Evolutionary conservation across 352 stramenopile species (phyloP).

Genomic region (Halophytophthora polymorphica): DNA sequence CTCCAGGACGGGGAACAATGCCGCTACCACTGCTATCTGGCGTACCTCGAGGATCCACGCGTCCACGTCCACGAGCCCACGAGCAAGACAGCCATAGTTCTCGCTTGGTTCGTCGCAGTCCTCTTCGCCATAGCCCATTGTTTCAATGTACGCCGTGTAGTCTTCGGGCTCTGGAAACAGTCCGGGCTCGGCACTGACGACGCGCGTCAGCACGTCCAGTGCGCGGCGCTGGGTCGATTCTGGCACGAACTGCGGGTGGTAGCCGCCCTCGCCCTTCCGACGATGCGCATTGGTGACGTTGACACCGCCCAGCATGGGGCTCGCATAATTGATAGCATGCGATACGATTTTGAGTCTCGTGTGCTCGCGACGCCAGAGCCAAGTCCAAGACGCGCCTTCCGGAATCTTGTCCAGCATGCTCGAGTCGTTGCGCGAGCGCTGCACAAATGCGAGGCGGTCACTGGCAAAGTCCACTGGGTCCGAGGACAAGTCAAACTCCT

Average conservation of each 20-base stretch:
- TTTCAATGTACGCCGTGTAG: slow-evolving; percentile 50
- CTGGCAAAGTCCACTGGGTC: slow-evolving; percentile 55
- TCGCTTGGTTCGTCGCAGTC: slow-evolving; percentile 46
- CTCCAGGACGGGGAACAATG: slow-evolving; percentile 44
- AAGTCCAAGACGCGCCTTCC: slow-evolving; percentile 50
- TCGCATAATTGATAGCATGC: slow-evolving; percentile 27
- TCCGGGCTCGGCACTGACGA: slow-evolving; percentile 41
- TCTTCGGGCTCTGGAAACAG: slow-evolving; percentile 49
- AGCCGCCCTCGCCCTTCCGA: slow-evolving; percentile 25
- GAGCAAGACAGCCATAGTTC: slow-evolving; percentile 55
- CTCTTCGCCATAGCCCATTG: slow-evolving; percentile 32
- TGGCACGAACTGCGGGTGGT: slow-evolving; percentile 30
- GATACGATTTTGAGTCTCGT: slow-evolving; percentile 42
- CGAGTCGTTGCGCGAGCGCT: slow-evolving; percentile 30
- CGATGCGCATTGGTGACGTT: slow-evolving; percentile 62
- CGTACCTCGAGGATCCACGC: slow-evolving; percentile 32
- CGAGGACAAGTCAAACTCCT: slow-evolving; percentile 56
- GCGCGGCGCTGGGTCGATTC: slow-evolving; percentile 34
- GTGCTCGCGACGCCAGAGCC: slow-evolving; percentile 50
- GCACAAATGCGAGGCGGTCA: slow-evolving; percentile 51
- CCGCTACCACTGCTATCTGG: slow-evolving; percentile 28
- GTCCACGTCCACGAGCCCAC: slow-evolving; percentile 52
- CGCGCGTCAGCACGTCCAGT: slow-evolving; percentile 34
- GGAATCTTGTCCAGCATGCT: slow-evolving; percentile 33
- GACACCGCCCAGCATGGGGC: slow-evolving; percentile 51